Percentiles rank a stretch among this genome's conserved stretches.
These are phyloP conservation scores for Peronosclerospora sorghi DNA, from an alignment of 352 stramenopile genomes.

Conservation along the genomic window DNA sequence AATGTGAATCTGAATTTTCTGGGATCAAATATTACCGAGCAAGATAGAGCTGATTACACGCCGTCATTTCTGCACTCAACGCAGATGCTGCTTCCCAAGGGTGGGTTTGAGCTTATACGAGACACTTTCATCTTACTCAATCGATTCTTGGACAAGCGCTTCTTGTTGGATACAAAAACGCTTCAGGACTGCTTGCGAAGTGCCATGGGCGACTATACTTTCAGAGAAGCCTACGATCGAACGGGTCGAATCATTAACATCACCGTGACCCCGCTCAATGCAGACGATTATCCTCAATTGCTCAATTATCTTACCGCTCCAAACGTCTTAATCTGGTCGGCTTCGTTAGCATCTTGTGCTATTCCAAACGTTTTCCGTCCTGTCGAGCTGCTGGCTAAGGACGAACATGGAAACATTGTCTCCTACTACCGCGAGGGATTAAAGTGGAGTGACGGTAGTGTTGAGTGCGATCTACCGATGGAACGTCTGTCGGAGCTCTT, in stretches of 20 bases:
- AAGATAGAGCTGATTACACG: conserved; percentile 48
- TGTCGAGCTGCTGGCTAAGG: conserved; percentile 92
- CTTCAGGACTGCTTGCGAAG: conserved; percentile 61
- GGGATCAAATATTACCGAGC: conserved; percentile 45
- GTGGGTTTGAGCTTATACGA: conserved; percentile 29
- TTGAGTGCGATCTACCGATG: conserved; percentile 94
- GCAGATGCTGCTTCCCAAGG: conserved; percentile 33
- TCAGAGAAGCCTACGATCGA: conserved; percentile 96
- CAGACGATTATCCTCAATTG: conserved; percentile 90
- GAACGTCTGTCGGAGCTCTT: conserved; percentile 93
- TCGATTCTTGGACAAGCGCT: conserved; percentile 59
- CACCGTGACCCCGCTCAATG: conserved; percentile 88
- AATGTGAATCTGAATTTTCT: conserved; percentile 53
- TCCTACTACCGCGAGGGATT: conserved; percentile 69
- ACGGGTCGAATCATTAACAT: conserved; percentile 99
- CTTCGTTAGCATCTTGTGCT: conserved; percentile 90
- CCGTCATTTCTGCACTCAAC: conserved; percentile 37
- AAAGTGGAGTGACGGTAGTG: conserved; percentile 92
- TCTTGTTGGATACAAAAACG: conserved; percentile 57
- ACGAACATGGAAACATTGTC: conserved; percentile 75
- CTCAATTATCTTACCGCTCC: conserved; percentile 98
- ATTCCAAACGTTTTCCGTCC: conserved; percentile 92
- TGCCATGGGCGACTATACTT: conserved; percentile 96
- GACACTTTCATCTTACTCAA: conserved; percentile 48
- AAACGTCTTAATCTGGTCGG: conserved; percentile 97